Evolutionary conservation across 2,329 filamentous ascomycete genomes (phyloP).

Genomic region (Allantophomopsis cytisporea): DNA sequence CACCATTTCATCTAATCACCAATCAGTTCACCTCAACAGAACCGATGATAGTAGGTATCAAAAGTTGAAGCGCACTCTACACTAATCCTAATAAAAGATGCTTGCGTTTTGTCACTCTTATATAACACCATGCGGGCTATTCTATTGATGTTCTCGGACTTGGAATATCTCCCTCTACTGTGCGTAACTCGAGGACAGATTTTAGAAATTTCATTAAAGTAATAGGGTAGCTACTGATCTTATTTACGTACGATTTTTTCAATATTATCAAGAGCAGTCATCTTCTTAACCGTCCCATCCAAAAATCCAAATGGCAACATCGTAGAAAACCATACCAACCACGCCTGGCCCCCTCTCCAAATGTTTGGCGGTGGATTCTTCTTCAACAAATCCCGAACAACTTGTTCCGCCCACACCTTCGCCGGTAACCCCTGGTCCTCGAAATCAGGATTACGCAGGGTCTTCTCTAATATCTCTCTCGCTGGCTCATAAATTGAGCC

Average conservation of each 20-base stretch:
- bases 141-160: too few relatives aligned
- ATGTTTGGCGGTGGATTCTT: constrained; percentile 8
- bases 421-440: constrained; percentile 3
- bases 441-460: neutral
- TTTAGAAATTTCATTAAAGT: too few relatives aligned
- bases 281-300: constrained; percentile 1
- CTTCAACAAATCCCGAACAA: constrained; percentile 7
- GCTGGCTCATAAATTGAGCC: constrained; percentile 3
- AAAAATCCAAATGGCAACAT: neutral
- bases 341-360: constrained; percentile 6
- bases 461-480: neutral
- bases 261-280: constrained; percentile 1
- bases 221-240: too few relatives aligned
- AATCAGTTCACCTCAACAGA: too few relatives aligned
- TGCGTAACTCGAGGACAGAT: too few relatives aligned
- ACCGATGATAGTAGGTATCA: too few relatives aligned
- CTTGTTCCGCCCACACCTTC: constrained; percentile 8
- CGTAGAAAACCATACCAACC: constrained; percentile 1
- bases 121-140: too few relatives aligned
- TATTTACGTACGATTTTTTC: neutral
- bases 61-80: too few relatives aligned
- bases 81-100: too few relatives aligned
- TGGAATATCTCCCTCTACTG: too few relatives aligned
- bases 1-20: too few relatives aligned
- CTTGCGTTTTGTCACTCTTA: too few relatives aligned